These are phyloP conservation scores for Coemansia sp. DNA, from an alignment of 192 early-diverging fungal genomes.

Conservation along the genomic window DNA sequence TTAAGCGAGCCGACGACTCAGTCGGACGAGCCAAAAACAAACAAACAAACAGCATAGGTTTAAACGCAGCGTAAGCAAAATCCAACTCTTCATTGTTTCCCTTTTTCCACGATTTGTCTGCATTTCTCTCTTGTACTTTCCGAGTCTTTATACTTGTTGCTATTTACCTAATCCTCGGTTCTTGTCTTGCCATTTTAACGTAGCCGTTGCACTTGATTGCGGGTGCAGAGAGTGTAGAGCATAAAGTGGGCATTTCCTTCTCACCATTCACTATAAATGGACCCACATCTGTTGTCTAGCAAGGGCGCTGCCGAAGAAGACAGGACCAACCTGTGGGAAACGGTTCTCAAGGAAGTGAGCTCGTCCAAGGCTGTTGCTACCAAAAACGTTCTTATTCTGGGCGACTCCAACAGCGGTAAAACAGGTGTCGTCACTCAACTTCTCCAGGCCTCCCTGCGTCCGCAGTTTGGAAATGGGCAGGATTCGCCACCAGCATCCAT, in stretches of 20 bases:
- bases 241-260: background rate
- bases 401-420: conserved; percentile 82
- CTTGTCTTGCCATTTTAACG: background rate
- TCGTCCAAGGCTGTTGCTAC: conserved; percentile 72
- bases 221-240: background rate
- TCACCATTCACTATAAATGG: conserved; percentile 8
- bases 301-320: conserved; percentile 1
- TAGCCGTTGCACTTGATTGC: background rate
- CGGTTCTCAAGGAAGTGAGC: conserved; percentile 73
- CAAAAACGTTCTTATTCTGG: conserved; percentile 82
- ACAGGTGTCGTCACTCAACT: conserved; percentile 67
- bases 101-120: background rate
- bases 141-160: background rate
- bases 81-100: background rate
- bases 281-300: conserved; percentile 24
- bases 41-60: background rate
- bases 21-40: background rate
- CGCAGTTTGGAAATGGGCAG: conserved; percentile 48
- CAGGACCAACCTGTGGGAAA: conserved; percentile 69
- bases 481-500: conserved; percentile 35
- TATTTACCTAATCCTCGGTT: background rate
- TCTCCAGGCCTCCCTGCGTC: conserved; percentile 40
- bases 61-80: background rate
- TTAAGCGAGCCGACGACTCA: background rate
- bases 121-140: conserved; percentile 4